Base-by-base conservation (phyloP, 106 monocot species). In the Dendrobium nobile region DNA sequence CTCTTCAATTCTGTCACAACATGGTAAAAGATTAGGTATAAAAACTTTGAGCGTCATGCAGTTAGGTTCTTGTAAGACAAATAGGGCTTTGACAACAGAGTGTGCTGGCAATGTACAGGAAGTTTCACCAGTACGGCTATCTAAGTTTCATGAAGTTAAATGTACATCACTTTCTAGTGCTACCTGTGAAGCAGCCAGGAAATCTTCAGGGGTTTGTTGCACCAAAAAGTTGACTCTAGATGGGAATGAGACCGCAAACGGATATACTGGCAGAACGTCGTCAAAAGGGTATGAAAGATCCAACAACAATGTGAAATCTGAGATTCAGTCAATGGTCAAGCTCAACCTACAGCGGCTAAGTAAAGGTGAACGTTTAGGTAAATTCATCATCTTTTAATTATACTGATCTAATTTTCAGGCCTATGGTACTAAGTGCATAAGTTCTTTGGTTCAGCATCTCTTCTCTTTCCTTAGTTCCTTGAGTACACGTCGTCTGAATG, bases 281-380 rank as follows among this genome's bases (percentile, higher is more conserved):
- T 67, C 33, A 28, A 78, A 55, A 56, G 65, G 51, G 13, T 64
- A 47, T 70, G 61, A 16, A 7, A 47, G 9, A 17, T 15, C 27
- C 11, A 55, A 77, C 18, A 28, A 75, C 44, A 73, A 17, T 56
- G 76, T 84, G 15, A 94, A 94, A 64, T 73, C 47, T 85, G 93
- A 89, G 67, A 42, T 94, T 54, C 91, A 86, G 72, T 83, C 85
- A 17, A 41, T 94, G 67, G 93, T 91, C 26, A 94, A 89, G 83
- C 83, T 86, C 31, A 89, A 91, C 55, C 80, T 94, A 68, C 89
- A 85, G 59, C 78, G 86, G 68, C 79, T 85, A 47, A 79, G 55
- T 13, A 85, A 67, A 83, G 75, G 85, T 80, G 41, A 73, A 41
- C 26, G 22, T 47, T 75, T 91, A 81, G 89, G 93, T 93, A 88